Evolutionary conservation across 139 green algal species (phyloP).

Genomic region (Chlamydomonas applanata): DNA sequence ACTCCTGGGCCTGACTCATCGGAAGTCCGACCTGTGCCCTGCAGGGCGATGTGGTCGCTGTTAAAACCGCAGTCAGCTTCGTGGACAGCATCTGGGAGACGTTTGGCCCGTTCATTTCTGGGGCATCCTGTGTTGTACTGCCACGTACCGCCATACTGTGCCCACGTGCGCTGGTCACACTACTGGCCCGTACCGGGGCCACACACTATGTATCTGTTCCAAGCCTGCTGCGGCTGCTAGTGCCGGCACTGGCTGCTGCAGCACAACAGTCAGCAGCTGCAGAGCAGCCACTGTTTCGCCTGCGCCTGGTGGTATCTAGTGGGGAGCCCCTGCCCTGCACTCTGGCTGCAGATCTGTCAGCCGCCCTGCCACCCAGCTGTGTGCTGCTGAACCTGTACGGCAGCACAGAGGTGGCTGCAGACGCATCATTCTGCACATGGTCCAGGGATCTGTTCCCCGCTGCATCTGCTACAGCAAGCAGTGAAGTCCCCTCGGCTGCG

Average conservation of each 20-base stretch:
- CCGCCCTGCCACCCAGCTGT: slow-evolving; percentile 25
- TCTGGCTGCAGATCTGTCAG: slow-evolving; percentile 35
- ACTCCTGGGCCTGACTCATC: slow-evolving; percentile 28
- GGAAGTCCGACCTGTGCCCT: slow-evolving; percentile 40
- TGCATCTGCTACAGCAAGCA: neutral
- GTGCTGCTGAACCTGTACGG: slow-evolving; percentile 64
- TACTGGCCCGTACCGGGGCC: slow-evolving; percentile 24
- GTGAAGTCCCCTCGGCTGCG: too few relatives aligned
- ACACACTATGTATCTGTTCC: slow-evolving; percentile 49
- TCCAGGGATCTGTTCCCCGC: neutral
- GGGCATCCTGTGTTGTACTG: neutral
- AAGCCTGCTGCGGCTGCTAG: slow-evolving; percentile 39
- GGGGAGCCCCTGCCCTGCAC: slow-evolving; percentile 46
- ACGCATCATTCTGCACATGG: slow-evolving; percentile 33
- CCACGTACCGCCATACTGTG: slow-evolving; percentile 9
- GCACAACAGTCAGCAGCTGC: slow-evolving; percentile 1
- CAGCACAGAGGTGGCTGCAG: slow-evolving; percentile 50
- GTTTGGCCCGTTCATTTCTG: slow-evolving; percentile 53
- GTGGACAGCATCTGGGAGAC: slow-evolving; percentile 47
- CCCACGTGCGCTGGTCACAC: neutral
- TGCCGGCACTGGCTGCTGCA: too few relatives aligned
- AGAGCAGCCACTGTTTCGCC: neutral
- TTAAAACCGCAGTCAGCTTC: slow-evolving; percentile 25
- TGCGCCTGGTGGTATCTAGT: slow-evolving; percentile 50
- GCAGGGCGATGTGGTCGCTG: slow-evolving; percentile 20